phyloP scores from a whole-genome alignment of 2,329 filamentous ascomycete species.

The Pleurostoma richardsiae region DNA sequence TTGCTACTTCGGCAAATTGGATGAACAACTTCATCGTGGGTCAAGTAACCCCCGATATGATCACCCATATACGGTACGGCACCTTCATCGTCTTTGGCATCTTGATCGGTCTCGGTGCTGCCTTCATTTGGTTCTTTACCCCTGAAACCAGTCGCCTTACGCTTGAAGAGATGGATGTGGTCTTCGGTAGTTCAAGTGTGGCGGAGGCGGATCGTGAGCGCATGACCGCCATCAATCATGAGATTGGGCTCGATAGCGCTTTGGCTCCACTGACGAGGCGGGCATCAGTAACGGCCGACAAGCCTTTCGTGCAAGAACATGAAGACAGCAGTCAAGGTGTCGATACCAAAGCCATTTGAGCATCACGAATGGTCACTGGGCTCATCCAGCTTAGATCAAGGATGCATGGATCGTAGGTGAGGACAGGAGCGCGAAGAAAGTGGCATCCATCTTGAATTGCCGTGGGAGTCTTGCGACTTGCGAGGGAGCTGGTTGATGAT shows the following conservation, averaged over 20 bases:
- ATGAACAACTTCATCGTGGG: slow-evolving; percentile 63
- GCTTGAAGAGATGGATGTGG: slow-evolving; percentile 64
- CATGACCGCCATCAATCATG: slow-evolving; percentile 66
- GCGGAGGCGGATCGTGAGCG: slow-evolving; percentile 63
- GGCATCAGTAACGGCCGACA: no score
- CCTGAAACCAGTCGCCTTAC: slow-evolving; percentile 61
- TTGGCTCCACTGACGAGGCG: no score
- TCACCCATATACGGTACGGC: slow-evolving; percentile 59
- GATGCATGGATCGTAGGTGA: no score
- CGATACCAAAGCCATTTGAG: no score
- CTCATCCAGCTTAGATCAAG: no score
- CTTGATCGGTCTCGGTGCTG: slow-evolving; percentile 57
- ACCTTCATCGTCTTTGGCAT: slow-evolving; percentile 69
- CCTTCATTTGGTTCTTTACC: slow-evolving; percentile 58
- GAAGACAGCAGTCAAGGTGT: no score
- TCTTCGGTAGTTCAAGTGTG: slow-evolving; percentile 61
- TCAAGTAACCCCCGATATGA: slow-evolving; percentile 65
- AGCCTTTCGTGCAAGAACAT: no score
- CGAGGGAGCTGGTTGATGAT: no score
- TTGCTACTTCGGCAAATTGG: slow-evolving; percentile 63
- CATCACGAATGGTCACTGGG: no score
- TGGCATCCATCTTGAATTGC: no score
- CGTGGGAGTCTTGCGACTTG: no score
- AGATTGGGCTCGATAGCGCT: slow-evolving; percentile 50
- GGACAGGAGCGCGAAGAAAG: no score